A percentile compares a stretch with the other conserved stretches of the same genome.
Conservation (phyloP, 139 green algal species). For the Tetratostichococcus sp. region DNA sequence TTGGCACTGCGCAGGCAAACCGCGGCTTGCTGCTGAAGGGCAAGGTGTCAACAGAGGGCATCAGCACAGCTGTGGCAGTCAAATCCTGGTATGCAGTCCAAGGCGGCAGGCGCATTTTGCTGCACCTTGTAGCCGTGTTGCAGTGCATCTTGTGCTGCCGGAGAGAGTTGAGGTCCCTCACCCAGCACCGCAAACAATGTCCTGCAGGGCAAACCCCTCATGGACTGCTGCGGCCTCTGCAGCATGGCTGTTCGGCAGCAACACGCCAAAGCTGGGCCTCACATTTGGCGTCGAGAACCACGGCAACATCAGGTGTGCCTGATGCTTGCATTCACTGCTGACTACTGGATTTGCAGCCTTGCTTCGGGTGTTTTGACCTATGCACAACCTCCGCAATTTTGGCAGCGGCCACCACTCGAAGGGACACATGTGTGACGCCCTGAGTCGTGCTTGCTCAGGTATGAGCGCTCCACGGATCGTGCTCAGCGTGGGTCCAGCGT, state of each 20-base stretch:
- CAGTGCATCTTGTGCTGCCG: no score
- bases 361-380: no score
- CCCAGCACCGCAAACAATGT: no score
- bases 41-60: constrained; percentile 34
- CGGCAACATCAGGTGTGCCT: constrained; percentile 44
- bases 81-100: constrained; percentile 54
- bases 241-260: constrained; percentile 15
- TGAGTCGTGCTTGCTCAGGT: constrained; percentile 28
- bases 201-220: constrained; percentile 32
- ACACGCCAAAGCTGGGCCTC: constrained; percentile 26
- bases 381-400: no score
- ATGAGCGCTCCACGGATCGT: constrained; percentile 37
- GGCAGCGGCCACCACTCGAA: no score
- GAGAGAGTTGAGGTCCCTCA: no score
- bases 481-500: constrained; percentile 43
- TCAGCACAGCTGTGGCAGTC: constrained; percentile 34
- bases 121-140: no score
- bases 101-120: no score
- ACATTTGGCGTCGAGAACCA: constrained; percentile 60
- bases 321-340: no score
- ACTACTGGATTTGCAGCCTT: no score
- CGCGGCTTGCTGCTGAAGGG: constrained; percentile 78
- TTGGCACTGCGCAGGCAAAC: constrained; percentile 45
- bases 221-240: constrained; percentile 35
- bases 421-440: not conserved